phyloP scores from a whole-genome alignment of 139 green algal genomes.

The Gonium pectorale region DNA sequence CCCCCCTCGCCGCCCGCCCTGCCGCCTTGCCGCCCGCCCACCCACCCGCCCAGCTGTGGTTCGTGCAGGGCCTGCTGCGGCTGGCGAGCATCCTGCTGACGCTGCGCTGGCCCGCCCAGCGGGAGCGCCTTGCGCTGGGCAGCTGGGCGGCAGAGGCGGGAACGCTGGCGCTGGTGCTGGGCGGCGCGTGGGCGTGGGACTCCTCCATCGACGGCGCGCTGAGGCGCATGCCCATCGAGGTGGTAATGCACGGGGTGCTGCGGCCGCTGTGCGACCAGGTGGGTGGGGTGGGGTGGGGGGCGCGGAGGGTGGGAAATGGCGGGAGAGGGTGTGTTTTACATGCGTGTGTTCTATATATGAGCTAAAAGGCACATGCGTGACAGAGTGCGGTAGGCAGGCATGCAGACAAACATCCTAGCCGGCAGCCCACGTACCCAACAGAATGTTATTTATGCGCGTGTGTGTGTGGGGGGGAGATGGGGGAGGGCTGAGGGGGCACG shows the following conservation, averaged over 20 bases:
- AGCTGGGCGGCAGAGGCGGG: neutral
- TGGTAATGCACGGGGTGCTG: constrained; percentile 4
- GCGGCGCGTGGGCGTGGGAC: neutral
- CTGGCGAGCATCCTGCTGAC: neutral
- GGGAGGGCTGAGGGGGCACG: no score
- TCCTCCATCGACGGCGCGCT: neutral
- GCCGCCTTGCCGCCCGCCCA: neutral
- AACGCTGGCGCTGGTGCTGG: neutral
- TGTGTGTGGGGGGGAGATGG: no score
- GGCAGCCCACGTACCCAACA: no score
- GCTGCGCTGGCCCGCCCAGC: neutral
- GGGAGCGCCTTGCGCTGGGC: neutral
- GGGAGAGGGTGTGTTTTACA: no score
- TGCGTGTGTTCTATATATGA: no score
- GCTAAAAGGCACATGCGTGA: no score
- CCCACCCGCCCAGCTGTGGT: neutral
- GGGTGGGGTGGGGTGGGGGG: neutral
- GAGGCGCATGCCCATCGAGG: neutral
- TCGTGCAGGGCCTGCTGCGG: neutral
- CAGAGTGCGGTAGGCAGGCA: no score
- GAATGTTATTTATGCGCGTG: no score
- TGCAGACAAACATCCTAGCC: no score
- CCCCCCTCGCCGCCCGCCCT: neutral
- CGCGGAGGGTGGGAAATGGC: no score
- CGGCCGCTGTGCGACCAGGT: constrained; percentile 13